Conservation (phyloP, 768 basidiomycete genomes). For the Boletus tylopilopsis region DNA sequence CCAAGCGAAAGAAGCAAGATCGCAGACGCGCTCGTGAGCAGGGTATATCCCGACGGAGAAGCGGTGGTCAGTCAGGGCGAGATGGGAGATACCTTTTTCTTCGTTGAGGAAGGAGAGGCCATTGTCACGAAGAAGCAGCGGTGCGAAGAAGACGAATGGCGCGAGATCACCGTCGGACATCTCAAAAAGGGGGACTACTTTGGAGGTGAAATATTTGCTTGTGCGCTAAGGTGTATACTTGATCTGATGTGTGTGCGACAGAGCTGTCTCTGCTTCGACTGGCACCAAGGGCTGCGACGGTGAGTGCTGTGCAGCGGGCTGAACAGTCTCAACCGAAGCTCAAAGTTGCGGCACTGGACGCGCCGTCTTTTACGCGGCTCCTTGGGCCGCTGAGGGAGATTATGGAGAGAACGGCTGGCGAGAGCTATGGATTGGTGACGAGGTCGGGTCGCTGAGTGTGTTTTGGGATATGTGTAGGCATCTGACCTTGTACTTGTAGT, state of each 20-base stretch:
- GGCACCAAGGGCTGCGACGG: conserved; percentile 93
- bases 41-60: conserved; percentile 77
- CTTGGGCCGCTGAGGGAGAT: conserved; percentile 90
- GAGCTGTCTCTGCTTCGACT: conserved; percentile 88
- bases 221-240: neutral
- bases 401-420: conserved; percentile 88
- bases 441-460: conserved; percentile 31
- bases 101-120: conserved; percentile 93
- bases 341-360: conserved; percentile 91
- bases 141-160: conserved; percentile 52
- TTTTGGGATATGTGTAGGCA: neutral
- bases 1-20: conserved; percentile 93
- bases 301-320: conserved; percentile 62
- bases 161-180: conserved; percentile 68
- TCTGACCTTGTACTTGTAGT: neutral
- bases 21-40: conserved; percentile 89
- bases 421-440: conserved; percentile 50
- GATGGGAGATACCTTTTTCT: conserved; percentile 96
- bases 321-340: conserved; percentile 58
- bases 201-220: conserved; percentile 63
- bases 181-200: conserved; percentile 95
- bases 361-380: conserved; percentile 88
- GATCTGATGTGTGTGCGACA: conserved; percentile 32
- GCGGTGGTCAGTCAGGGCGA: conserved; percentile 91
- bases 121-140: conserved; percentile 74